These are phyloP conservation scores for Wallacemonas sp. DNA, from an alignment of 208 protist genomes.

Conservation along the genomic window DNA sequence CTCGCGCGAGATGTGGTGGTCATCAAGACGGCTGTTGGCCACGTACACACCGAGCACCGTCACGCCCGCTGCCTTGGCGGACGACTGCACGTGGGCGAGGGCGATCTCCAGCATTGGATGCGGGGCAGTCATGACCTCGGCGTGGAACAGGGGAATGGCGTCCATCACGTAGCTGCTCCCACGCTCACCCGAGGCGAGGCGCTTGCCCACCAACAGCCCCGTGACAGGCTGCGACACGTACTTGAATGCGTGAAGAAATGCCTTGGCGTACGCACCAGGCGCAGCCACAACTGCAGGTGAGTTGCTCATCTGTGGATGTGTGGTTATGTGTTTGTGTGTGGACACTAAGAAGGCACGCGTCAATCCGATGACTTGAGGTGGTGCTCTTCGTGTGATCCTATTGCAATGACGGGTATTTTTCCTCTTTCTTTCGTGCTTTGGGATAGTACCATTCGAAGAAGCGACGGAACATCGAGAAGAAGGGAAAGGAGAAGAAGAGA, in stretches of 20 bases:
- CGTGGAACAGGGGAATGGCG: slow-evolving; percentile 79
- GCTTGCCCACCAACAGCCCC: slow-evolving; percentile 83
- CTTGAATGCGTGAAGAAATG: slow-evolving; percentile 83
- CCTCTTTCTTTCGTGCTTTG: too few species aligned
- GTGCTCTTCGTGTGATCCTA: background rate
- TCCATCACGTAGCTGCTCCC: slow-evolving; percentile 57
- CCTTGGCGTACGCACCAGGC: slow-evolving; percentile 77
- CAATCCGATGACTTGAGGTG: too few species aligned
- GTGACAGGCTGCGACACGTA: slow-evolving; percentile 79
- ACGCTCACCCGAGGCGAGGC: slow-evolving; percentile 27
- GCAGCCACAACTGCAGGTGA: slow-evolving; percentile 52
- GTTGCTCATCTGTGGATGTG: slow-evolving; percentile 7
- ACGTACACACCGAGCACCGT: slow-evolving; percentile 79
- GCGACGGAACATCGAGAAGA: slow-evolving; percentile 5
- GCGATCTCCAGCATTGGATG: slow-evolving; percentile 85
- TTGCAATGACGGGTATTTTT: background rate
- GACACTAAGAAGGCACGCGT: too few species aligned
- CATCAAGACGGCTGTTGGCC: slow-evolving; percentile 71
- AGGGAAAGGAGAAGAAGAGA: background rate
- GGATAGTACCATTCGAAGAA: slow-evolving; percentile 5
- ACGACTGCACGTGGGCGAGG: slow-evolving; percentile 64
- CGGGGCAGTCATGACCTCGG: slow-evolving; percentile 63
- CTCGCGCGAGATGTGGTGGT: slow-evolving; percentile 42
- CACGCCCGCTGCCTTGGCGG: slow-evolving; percentile 61
- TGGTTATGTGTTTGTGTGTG: background rate